Evolutionary conservation across 2,329 filamentous ascomycete species (phyloP).

Genomic region (Aspergillus candidus): DNA sequence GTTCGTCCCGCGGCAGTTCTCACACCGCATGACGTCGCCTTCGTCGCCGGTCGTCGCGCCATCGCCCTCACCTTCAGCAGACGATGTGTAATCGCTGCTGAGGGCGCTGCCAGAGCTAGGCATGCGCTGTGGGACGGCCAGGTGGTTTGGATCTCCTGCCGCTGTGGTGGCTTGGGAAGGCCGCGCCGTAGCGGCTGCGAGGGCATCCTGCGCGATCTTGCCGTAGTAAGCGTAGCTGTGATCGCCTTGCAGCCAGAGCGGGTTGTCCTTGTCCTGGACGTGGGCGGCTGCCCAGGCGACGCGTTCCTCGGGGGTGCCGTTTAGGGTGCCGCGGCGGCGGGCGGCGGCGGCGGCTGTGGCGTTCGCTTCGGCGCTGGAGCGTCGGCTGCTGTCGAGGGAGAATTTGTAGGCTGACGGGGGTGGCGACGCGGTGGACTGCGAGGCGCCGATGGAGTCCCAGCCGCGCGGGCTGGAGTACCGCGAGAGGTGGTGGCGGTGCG

Average conservation of each 20-base stretch:
- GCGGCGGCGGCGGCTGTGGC: constrained; percentile 10
- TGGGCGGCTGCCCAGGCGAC: constrained; percentile 17
- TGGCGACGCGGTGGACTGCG: constrained; percentile 22
- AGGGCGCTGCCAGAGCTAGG: constrained; percentile 49
- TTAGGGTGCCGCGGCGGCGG: neutral
- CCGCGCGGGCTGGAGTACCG: constrained; percentile 19
- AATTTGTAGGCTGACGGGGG: constrained; percentile 21
- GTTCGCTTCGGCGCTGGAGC: constrained; percentile 12
- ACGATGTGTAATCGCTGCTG: constrained; percentile 51
- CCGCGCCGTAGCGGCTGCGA: constrained; percentile 25
- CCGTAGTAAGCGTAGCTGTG: constrained; percentile 53
- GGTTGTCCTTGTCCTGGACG: constrained; percentile 30
- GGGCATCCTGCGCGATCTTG: constrained; percentile 35
- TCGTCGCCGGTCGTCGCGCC: constrained; percentile 40
- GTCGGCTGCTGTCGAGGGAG: constrained; percentile 15
- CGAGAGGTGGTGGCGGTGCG: constrained; percentile 29
- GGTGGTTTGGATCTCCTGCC: constrained; percentile 10
- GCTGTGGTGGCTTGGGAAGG: constrained; percentile 12
- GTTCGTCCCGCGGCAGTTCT: constrained; percentile 54
- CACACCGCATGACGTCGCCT: constrained; percentile 50
- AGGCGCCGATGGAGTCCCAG: constrained; percentile 19
- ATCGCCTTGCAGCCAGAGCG: constrained; percentile 46
- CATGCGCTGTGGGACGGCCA: constrained; percentile 25
- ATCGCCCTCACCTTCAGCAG: constrained; percentile 35
- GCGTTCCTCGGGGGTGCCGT: constrained; percentile 9